phyloP scores from a whole-genome alignment of 116 monocot species.

The Phalaenopsis hybrid region DNA sequence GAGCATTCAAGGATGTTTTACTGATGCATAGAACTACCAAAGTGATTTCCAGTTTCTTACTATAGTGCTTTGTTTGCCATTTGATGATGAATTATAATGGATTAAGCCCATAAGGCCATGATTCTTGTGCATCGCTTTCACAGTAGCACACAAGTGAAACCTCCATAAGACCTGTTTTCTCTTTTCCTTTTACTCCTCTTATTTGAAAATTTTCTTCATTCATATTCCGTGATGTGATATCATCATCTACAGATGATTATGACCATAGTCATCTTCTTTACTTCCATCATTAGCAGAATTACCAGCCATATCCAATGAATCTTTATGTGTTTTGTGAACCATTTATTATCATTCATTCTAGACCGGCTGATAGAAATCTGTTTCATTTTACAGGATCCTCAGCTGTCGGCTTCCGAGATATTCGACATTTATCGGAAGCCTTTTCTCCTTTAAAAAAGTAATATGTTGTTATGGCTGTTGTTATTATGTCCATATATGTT shows the following conservation, averaged over 20 bases:
- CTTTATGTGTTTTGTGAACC: neutral
- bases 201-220: neutral
- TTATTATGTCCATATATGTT: neutral
- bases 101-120: neutral
- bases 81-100: neutral
- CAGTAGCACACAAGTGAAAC: neutral
- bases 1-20: neutral
- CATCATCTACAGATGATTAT: neutral
- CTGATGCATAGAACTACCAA: neutral
- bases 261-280: neutral
- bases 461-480: neutral
- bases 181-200: neutral
- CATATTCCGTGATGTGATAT: neutral
- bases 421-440: conserved; percentile 59
- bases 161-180: neutral
- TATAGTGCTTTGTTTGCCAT: neutral
- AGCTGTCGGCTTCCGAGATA: conserved; percentile 55
- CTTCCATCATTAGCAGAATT: neutral
- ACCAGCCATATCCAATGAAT: neutral
- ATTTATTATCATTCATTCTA: neutral
- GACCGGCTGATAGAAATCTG: neutral
- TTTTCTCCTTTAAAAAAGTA: conserved; percentile 36
- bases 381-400: conserved; percentile 52
- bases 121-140: neutral
- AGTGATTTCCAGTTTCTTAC: neutral